phyloP scores from a whole-genome alignment of 2,329 filamentous ascomycete species.

The Nothomitra cinnamomea region DNA sequence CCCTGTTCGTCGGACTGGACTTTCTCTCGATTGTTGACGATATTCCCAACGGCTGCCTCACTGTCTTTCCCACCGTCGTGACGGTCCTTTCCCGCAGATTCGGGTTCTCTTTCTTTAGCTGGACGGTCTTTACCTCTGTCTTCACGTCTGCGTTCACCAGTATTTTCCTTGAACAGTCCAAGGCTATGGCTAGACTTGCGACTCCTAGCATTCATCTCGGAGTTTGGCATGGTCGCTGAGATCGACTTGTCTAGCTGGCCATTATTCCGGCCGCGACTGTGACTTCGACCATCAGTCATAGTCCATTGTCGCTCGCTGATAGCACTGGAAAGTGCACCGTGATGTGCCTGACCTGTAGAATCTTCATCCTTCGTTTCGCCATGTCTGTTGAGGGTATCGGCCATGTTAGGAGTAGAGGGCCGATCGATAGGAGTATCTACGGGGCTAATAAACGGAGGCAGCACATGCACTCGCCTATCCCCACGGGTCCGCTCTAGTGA shows the following conservation, averaged over 20 bases:
- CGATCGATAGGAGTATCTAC: conserved; percentile 19
- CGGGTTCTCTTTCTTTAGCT: conserved; percentile 14
- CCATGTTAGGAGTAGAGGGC: conserved; percentile 15
- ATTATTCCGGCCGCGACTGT: conserved; percentile 20
- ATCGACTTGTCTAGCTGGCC: conserved; percentile 42
- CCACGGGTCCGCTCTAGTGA: not conserved
- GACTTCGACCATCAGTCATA: conserved; percentile 23
- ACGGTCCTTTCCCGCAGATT: conserved; percentile 15
- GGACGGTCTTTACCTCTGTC: conserved; percentile 22
- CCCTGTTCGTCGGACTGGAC: not conserved
- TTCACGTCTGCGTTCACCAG: conserved; percentile 31
- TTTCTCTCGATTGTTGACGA: conserved; percentile 1
- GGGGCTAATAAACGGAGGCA: conserved; percentile 22
- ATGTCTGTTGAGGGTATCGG: not conserved
- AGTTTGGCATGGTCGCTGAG: conserved; percentile 42
- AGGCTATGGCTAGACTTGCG: conserved; percentile 50
- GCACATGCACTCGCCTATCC: conserved; percentile 13
- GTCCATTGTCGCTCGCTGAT: conserved; percentile 29
- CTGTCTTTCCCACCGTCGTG: conserved; percentile 17
- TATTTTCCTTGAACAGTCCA: conserved; percentile 46
- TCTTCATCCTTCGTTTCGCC: not conserved
- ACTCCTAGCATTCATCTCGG: conserved; percentile 40
- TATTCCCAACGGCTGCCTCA: conserved; percentile 7
- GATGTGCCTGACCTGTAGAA: not conserved
- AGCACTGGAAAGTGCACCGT: conserved; percentile 20